These are phyloP conservation scores for Russula sp. DNA, from an alignment of 768 basidiomycete species.

Conservation along the genomic window DNA sequence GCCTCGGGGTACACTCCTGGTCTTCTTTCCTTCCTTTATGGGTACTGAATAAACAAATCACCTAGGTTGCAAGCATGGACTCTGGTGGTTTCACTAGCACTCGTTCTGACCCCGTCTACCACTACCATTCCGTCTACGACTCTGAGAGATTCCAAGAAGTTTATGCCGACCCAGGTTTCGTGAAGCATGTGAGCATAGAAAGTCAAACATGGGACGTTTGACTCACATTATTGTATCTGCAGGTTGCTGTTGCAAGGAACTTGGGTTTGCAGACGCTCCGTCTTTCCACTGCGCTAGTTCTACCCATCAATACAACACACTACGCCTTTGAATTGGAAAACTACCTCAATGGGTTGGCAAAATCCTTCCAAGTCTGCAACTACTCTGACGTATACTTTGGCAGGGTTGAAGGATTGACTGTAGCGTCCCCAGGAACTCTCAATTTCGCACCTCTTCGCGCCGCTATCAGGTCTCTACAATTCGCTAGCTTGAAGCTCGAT, in stretches of 20 bases:
- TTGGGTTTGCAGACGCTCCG: constrained; percentile 50
- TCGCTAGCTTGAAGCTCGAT: constrained; percentile 19
- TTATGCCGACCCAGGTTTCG: constrained; percentile 59
- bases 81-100: constrained; percentile 32
- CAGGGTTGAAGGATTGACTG: constrained; percentile 41
- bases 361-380: background rate
- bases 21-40: constrained; percentile 20
- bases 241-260: constrained; percentile 54
- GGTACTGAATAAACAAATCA: constrained; percentile 24
- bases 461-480: constrained; percentile 17
- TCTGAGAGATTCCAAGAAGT: constrained; percentile 50
- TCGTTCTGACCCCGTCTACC: constrained; percentile 44
- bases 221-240: background rate
- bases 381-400: background rate
- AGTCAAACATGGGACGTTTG: background rate
- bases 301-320: constrained; percentile 65
- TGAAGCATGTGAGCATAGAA: constrained; percentile 40
- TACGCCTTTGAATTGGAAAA: constrained; percentile 47
- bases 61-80: constrained; percentile 31
- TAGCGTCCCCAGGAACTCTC: background rate
- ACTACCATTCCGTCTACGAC: constrained; percentile 58
- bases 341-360: constrained; percentile 45
- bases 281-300: constrained; percentile 43
- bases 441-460: constrained; percentile 20
- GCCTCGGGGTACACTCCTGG: constrained; percentile 48